Conservation (phyloP, 129 eudicot genomes). For the Ambrosia trifida region DNA sequence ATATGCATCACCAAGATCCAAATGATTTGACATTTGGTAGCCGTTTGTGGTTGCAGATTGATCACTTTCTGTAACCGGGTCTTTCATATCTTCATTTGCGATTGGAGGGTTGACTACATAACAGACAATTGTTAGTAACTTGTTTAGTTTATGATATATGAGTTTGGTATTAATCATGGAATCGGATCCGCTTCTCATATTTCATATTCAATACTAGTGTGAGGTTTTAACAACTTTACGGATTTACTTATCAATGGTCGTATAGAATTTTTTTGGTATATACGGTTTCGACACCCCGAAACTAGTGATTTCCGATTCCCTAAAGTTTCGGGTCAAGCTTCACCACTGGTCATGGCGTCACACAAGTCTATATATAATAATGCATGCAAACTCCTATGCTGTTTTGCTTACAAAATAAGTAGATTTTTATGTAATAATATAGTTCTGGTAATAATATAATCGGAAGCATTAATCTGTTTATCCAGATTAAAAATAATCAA, state of each 20-base stretch:
- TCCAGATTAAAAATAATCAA: neutral
- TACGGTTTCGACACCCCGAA: too few relatives aligned
- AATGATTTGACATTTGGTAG: conserved; percentile 38
- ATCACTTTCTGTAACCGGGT: conserved; percentile 1
- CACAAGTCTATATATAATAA: neutral
- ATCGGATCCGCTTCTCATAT: neutral
- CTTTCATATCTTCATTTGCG: conserved; percentile 24
- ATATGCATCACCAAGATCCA: conserved; percentile 94
- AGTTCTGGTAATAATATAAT: neutral
- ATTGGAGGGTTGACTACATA: conserved; percentile 34
- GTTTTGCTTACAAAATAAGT: neutral
- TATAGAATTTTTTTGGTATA: too few relatives aligned
- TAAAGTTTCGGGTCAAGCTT: too few relatives aligned
- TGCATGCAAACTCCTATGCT: neutral
- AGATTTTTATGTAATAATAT: neutral
- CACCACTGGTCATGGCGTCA: neutral
- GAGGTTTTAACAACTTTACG: neutral
- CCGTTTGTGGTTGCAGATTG: conserved; percentile 28
- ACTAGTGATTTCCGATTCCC: too few relatives aligned
- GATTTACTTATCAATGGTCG: neutral
- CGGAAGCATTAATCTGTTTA: neutral
- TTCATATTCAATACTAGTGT: neutral
- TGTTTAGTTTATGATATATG: neutral
- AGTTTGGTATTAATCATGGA: neutral
- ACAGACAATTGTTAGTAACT: neutral